Conservation (phyloP, 768 basidiomycete genomes). For the Russula sp. region DNA sequence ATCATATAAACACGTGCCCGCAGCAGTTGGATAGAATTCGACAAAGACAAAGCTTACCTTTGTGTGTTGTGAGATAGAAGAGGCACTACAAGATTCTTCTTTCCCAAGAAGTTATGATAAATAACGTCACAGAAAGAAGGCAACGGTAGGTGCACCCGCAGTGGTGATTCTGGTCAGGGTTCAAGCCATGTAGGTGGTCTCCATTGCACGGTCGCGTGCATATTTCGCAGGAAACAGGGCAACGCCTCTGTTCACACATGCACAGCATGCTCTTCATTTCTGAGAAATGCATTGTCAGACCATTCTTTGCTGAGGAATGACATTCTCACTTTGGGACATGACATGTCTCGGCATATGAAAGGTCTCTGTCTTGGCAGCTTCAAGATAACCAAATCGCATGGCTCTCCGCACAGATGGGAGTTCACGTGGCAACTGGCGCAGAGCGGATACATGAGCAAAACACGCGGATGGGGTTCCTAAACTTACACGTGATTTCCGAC, state of each 20-base stretch:
- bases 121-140: neutral
- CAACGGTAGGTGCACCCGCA: neutral
- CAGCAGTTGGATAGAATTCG: slow-evolving; percentile 49
- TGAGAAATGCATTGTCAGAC: neutral
- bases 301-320: neutral
- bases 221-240: neutral
- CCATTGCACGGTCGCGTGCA: neutral
- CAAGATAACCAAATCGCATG: neutral
- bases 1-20: slow-evolving; percentile 43
- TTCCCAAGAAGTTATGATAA: neutral
- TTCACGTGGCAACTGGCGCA: neutral
- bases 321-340: neutral
- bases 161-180: neutral
- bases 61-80: too few relatives aligned
- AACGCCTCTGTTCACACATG: neutral
- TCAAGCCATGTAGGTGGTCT: neutral
- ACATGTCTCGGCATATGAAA: neutral
- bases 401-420: neutral
- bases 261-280: neutral
- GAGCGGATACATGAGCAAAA: neutral
- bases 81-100: neutral
- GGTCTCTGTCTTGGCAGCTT: neutral
- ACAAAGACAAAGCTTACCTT: too few relatives aligned
- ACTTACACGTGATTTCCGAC: neutral
- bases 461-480: neutral